Evolutionary conservation across 805 yeast genomes (phyloP).

Genomic region (Yarrowia sp.): DNA sequence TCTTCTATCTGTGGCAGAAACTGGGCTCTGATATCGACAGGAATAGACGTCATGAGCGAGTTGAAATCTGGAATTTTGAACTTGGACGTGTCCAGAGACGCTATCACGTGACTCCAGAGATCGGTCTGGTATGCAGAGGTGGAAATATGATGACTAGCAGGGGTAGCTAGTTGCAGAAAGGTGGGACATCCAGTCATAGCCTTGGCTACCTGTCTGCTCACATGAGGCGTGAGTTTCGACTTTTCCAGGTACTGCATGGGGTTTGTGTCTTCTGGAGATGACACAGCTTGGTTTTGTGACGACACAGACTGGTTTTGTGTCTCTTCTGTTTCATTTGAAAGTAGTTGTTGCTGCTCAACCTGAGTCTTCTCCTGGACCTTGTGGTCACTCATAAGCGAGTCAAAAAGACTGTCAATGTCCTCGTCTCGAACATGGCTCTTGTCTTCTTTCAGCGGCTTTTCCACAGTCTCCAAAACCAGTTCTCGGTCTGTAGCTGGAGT

Average conservation of each 20-base stretch:
- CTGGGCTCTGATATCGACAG: slow-evolving; percentile 8
- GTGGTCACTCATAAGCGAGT: not conserved
- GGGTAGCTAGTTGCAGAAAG: not conserved
- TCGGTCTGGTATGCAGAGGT: not conserved
- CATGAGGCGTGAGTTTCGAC: not conserved
- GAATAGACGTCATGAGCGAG: slow-evolving; percentile 21
- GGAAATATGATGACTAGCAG: not conserved
- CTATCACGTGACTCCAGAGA: not conserved
- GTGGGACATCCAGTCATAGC: not conserved
- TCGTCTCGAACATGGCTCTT: not conserved
- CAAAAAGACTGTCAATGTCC: not conserved
- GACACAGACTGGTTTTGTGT: not conserved
- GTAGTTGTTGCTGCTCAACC: not conserved
- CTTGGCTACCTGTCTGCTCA: not conserved
- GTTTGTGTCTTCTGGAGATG: no score
- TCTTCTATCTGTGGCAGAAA: not conserved
- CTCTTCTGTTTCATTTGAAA: not conserved
- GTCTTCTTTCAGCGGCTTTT: not conserved
- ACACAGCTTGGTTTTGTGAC: no score
- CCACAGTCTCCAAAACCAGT: not conserved
- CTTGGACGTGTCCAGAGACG: not conserved
- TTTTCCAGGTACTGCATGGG: not conserved
- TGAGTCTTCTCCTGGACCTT: not conserved
- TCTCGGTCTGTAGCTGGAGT: not conserved
- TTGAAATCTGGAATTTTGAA: not conserved